Conservation (phyloP, 352 stramenopile genomes). For the Pythium scleroteichum region DNA sequence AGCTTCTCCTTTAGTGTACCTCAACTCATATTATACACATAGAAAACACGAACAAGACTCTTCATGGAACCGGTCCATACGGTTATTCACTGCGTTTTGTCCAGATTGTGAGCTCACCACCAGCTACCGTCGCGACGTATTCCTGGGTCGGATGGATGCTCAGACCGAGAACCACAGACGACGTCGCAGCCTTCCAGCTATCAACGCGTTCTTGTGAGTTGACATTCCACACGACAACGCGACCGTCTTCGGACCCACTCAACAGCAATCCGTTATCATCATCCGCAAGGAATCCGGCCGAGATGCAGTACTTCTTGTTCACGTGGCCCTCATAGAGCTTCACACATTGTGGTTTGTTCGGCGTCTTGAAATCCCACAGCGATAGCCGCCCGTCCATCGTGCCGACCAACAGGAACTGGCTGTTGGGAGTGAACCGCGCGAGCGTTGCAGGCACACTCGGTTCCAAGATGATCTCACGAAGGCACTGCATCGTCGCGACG, state of each 20-base stretch:
- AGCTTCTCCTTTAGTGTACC: too few relatives aligned
- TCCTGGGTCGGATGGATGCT: conserved; percentile 27
- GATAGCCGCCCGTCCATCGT: conserved; percentile 91
- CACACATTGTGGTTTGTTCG: conserved; percentile 56
- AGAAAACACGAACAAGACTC: conserved; percentile 6
- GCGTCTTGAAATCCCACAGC: conserved; percentile 87
- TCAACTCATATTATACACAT: conserved; percentile 16
- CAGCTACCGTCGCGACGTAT: conserved; percentile 16
- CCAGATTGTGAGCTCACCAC: conserved; percentile 27
- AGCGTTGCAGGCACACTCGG: conserved; percentile 62
- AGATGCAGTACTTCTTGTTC: conserved; percentile 88
- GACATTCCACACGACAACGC: conserved; percentile 93
- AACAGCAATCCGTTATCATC: conserved; percentile 60
- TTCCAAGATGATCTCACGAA: conserved; percentile 91
- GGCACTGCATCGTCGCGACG: conserved; percentile 93
- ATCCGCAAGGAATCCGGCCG: conserved; percentile 79
- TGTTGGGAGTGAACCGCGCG: conserved; percentile 94
- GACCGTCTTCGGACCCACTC: conserved; percentile 92
- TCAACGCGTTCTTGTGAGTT: conserved; percentile 68
- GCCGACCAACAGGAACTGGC: conserved; percentile 90
- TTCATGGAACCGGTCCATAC: not conserved
- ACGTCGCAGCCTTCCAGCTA: conserved; percentile 7
- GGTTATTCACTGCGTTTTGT: conserved; percentile 3
- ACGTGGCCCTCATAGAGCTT: conserved; percentile 73
- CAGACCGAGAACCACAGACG: conserved; percentile 24